Conservation (phyloP, 345 rosid genomes). For the Cardamine occulta region DNA sequence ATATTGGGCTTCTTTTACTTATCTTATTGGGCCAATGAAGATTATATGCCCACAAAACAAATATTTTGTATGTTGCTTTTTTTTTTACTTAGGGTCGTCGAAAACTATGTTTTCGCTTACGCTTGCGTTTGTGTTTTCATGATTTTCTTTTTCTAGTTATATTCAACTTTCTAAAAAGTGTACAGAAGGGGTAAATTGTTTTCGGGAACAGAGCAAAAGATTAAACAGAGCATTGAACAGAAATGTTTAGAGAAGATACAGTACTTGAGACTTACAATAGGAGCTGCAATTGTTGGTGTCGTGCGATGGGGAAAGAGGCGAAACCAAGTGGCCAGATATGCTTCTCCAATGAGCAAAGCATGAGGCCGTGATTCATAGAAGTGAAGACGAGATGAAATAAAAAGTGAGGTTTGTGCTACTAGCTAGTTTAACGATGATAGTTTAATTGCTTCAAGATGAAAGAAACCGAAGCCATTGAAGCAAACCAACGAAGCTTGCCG, state of each 20-base stretch:
- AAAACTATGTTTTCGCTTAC: not conserved
- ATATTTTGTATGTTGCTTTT: not conserved
- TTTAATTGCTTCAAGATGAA: not conserved
- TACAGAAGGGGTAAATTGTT: not conserved
- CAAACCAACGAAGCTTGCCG: not conserved
- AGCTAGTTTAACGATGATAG: not conserved
- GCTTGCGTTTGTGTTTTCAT: not conserved
- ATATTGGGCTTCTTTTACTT: not conserved
- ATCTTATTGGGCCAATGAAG: not conserved
- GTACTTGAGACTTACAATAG: not conserved
- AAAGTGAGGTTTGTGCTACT: not conserved
- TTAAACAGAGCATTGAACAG: not conserved
- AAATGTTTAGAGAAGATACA: not conserved
- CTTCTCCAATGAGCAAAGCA: not conserved
- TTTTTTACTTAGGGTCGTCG: not conserved
- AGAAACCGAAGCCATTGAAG: not conserved
- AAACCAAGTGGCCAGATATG: not conserved
- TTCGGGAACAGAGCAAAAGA: not conserved
- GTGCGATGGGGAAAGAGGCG: not conserved
- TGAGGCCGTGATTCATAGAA: not conserved
- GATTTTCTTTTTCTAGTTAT: too few relatives aligned
- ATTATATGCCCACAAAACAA: not conserved
- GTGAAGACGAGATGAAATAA: not conserved
- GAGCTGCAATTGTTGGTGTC: not conserved
- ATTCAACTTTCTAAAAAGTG: not conserved